Conservation (phyloP, 441 rosid genomes). For the Gossypium gossypioides region DNA sequence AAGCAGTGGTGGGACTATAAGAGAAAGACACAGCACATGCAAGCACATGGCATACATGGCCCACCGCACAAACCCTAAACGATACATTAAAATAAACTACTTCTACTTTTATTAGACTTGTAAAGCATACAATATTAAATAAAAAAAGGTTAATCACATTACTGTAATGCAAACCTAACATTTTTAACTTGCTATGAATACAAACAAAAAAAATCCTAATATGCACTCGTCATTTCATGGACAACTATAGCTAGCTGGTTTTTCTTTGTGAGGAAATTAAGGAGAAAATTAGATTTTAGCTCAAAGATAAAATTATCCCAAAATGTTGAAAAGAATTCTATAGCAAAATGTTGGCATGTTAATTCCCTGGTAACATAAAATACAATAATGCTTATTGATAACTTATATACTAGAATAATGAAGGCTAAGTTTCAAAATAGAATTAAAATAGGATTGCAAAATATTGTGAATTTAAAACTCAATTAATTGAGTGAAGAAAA, state of each 20-base stretch:
- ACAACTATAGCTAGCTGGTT: background rate
- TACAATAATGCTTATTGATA: background rate
- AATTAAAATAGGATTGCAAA: background rate
- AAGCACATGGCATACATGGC: constrained; percentile 80
- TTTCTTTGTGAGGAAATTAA: background rate
- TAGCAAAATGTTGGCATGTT: background rate
- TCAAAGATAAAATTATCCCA: background rate
- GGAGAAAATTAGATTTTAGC: background rate
- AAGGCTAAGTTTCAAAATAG: background rate
- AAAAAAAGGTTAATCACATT: background rate
- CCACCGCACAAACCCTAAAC: constrained; percentile 45
- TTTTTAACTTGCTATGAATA: constrained; percentile 20
- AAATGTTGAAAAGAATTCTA: background rate
- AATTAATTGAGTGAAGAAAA: background rate
- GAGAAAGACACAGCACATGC: constrained; percentile 88
- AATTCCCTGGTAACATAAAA: background rate
- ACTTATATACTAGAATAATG: background rate
- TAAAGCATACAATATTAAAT: background rate
- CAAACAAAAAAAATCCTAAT: constrained; percentile 26
- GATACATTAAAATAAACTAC: background rate
- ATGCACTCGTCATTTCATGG: constrained; percentile 6
- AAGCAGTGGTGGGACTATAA: constrained; percentile 57
- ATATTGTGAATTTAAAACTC: background rate
- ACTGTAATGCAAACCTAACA: constrained; percentile 27
- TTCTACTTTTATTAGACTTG: background rate